phyloP scores from a whole-genome alignment of 2,329 filamentous ascomycete genomes.

The Hymenoscyphus fructigenus region DNA sequence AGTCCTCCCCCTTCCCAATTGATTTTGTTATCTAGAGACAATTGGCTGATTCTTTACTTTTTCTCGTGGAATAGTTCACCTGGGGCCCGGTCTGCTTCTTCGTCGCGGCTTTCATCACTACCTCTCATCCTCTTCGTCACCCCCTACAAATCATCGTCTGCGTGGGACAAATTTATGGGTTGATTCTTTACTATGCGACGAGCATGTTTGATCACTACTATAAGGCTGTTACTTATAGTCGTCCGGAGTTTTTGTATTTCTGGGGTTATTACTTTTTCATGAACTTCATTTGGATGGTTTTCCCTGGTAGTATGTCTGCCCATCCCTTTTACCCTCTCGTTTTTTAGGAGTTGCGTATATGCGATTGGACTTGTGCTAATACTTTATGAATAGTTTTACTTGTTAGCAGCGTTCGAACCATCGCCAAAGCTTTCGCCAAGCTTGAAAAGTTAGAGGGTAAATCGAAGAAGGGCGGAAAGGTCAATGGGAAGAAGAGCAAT shows the following conservation, averaged over 20 bases:
- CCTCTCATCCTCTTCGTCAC: slow-evolving; percentile 47
- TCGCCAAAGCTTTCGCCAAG: slow-evolving; percentile 39
- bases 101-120: slow-evolving; percentile 47
- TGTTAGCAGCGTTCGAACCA: slow-evolving; percentile 39
- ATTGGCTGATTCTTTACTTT: neutral
- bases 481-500: neutral
- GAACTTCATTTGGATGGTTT: slow-evolving; percentile 60
- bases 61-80: slow-evolving; percentile 40
- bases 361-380: neutral
- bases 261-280: slow-evolving; percentile 64
- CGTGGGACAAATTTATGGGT: slow-evolving; percentile 47
- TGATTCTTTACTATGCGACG: slow-evolving; percentile 63
- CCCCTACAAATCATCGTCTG: slow-evolving; percentile 46
- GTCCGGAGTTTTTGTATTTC: slow-evolving; percentile 61
- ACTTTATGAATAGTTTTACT: slow-evolving; percentile 32
- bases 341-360: neutral
- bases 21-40: neutral
- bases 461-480: neutral
- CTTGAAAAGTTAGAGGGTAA: slow-evolving; percentile 31
- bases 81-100: slow-evolving; percentile 60
- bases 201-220: slow-evolving; percentile 51
- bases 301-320: slow-evolving; percentile 47
- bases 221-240: slow-evolving; percentile 50
- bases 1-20: slow-evolving; percentile 6
- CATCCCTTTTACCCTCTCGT: neutral